Evolutionary conservation across 352 stramenopile genomes (phyloP), one percentile per base, ranked within the genome.

Genomic region (Phytophthora citricola): DNA sequence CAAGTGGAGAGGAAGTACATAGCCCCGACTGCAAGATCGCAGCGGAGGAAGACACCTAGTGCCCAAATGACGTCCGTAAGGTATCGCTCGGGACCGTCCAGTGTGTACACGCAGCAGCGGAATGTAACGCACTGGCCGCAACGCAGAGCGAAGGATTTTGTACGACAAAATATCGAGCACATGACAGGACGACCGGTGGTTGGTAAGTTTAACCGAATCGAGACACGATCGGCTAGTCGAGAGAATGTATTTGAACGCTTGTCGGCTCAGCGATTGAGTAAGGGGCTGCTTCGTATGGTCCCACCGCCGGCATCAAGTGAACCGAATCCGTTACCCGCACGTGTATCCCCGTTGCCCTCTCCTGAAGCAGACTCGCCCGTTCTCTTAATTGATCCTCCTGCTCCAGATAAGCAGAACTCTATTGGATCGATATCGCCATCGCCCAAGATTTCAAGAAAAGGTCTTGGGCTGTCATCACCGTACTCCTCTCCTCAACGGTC

Each of bases 161-260:
- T 92, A 8, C 81, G 71, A 15, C 61, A 80, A 12, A 92, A 92
- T 29, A 80, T 85, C 53, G 79, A 90, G 43, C 69, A 62, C 1
- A 60, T 90, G 15, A 72, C 81, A 29, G 79, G 81, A 41, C 49
- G 67, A 27, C 45, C 69, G 1, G 29, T 61, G 4, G 15, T 57
- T 58, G 8, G 34, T 38, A 31, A 29, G 1, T 38, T 24, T 51
- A 8, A 14, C 8, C 44, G 53, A 58, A 32, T 4, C 26, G 29
- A 29, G 26, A 24, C 12, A 24, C 63, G 15, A 26, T 45, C 26
- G 5, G 5, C 27, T 7, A 45, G 2, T 32, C 40, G 50, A 53
- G 58, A 63, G 27, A 81, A 66, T 4, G 79, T 87, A 3, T 89
- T 87, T 57, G 78, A 88, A 1, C 71, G 82, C 6, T 59, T 85